phyloP scores from a whole-genome alignment of 805 yeast genomes.

The Saccharomycopsis olivae region DNA sequence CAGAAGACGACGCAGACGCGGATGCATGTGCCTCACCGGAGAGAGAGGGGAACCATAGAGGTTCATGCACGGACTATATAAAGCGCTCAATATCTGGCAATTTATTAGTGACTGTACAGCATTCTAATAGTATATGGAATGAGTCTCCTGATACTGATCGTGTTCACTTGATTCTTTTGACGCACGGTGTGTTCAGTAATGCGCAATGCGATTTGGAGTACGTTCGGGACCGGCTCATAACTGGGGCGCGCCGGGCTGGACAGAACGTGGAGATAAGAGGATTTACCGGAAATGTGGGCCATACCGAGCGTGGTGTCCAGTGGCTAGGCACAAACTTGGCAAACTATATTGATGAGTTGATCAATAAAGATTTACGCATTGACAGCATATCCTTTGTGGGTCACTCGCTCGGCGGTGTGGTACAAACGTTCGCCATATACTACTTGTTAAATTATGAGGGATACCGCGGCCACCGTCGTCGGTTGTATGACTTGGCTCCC shows the following conservation, averaged over 20 bases:
- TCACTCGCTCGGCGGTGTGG: constrained; percentile 89
- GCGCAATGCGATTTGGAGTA: constrained; percentile 84
- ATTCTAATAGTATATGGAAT: constrained; percentile 69
- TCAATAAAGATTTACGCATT: constrained; percentile 33
- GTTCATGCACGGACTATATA: too few species aligned
- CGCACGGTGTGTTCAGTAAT: constrained; percentile 91
- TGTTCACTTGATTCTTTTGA: constrained; percentile 77
- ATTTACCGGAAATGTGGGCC: constrained; percentile 71
- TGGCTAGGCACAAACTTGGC: constrained; percentile 77
- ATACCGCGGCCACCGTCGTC: constrained; percentile 4
- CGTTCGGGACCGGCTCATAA: constrained; percentile 69
- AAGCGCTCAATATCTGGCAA: too few species aligned
- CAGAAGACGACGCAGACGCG: neutral
- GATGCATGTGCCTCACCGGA: too few species aligned
- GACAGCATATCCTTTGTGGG: constrained; percentile 74
- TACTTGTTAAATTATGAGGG: constrained; percentile 41
- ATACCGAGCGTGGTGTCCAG: constrained; percentile 82
- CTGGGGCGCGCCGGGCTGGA: constrained; percentile 25
- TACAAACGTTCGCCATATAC: constrained; percentile 84
- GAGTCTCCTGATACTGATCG: constrained; percentile 40
- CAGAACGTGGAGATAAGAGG: constrained; percentile 77
- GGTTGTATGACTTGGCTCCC: constrained; percentile 30
- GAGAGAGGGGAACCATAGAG: too few species aligned
- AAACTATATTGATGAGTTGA: constrained; percentile 49
- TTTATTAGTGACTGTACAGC: constrained; percentile 29